Evolutionary conservation across 179 eudicot species (phyloP).

Genomic region (Silene coronaria): DNA sequence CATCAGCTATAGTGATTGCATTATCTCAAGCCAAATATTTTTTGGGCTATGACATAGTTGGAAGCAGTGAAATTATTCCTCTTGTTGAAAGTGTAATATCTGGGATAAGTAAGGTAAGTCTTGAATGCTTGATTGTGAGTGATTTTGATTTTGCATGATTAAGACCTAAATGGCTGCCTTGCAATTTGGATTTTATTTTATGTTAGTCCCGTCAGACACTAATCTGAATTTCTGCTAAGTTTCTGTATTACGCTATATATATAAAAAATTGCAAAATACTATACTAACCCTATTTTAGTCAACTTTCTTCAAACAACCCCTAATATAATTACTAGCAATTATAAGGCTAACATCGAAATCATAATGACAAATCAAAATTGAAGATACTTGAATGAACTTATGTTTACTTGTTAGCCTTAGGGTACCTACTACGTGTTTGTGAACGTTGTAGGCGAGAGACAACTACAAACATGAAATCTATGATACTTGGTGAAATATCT

Average conservation of each 20-base stretch:
- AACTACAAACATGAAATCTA: not conserved
- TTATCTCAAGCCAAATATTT: slow-evolving; percentile 96
- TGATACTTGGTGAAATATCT: not conserved
- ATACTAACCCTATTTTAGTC: not conserved
- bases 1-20: slow-evolving; percentile 93
- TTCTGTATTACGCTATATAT: too few species aligned
- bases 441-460: not conserved
- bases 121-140: slow-evolving; percentile 9
- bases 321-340: too few species aligned
- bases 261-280: too few species aligned
- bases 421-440: not conserved
- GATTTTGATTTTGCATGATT: not conserved
- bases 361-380: not conserved
- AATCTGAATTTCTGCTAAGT: not conserved
- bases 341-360: not conserved
- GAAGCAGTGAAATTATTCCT: slow-evolving; percentile 86
- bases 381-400: not conserved
- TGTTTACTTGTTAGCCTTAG: not conserved
- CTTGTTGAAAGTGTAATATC: slow-evolving; percentile 68
- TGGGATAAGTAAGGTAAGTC: slow-evolving; percentile 67
- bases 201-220: not conserved
- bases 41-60: slow-evolving; percentile 70
- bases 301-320: not conserved
- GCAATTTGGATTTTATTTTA: not conserved
- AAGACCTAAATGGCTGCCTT: not conserved